Base-by-base conservation (phyloP, 2,329 filamentous ascomycete species). In the Paracoccidioides brasiliensis region DNA sequence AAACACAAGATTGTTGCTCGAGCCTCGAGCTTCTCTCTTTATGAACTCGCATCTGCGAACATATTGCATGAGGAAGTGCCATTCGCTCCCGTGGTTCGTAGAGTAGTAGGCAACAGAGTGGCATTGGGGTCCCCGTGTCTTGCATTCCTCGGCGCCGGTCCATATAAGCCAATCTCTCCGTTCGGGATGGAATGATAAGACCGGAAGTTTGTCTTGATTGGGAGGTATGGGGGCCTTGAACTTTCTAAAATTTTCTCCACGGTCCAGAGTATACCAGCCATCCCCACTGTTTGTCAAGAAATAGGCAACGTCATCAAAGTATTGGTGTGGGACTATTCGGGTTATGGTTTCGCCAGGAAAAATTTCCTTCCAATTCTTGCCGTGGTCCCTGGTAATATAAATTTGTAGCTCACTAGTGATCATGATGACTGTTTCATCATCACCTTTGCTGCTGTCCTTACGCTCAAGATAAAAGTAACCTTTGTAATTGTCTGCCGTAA, bases 81-180 rank as follows among this genome's bases (percentile, higher is more conserved):
- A 98, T 58, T 85, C 81, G 35, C 76, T 72, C 37, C 91, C 91
- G 53, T 88, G 85, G 65, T 95, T 88, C 37, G 76, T 83, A 40
- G 87, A 89, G 56, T 88, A 77, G 46, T 86, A 89, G 1, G 90
- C 88, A 59, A 86, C 81, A 0, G 77, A 77, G 63, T 87, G 84
- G 68, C 90, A 96, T 38, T 80, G 72, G 14, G 70, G 72, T 9
- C 75, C 76, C 15, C 9, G 6, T 3, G 73, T 67, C 37, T 69
- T 69, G 45, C 83, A 80, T 66, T 88, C 94, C 59, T 85, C 80
- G 8, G 74, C 74, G 42, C 90, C 91, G 51, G 86, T 82, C 90
- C 90, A 97, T 58, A 98, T 86, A 45, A 97, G 76, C 89, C 90
- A 96, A 64, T 95, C 86, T 67, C 85, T 86, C 64, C 86, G 81